Conservation (phyloP, 1,139 yeast species). For the Zygoascus sp. region DNA sequence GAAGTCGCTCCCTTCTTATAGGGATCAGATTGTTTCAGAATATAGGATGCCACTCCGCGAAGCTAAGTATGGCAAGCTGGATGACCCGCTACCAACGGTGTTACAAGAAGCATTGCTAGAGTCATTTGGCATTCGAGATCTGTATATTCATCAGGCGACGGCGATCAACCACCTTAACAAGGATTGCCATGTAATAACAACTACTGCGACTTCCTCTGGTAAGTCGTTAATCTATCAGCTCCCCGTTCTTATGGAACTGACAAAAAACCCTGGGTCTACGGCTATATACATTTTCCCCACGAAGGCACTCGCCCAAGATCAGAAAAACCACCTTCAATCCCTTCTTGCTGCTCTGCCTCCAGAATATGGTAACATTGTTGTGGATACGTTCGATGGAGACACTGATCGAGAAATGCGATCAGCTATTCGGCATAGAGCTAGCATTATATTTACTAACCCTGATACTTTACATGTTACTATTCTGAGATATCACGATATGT, state of each 20-base stretch:
- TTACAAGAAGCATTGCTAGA: conserved; percentile 48
- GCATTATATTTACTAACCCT: conserved; percentile 88
- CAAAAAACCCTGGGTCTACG: conserved; percentile 52
- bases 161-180: conserved; percentile 54
- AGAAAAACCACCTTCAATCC: conserved; percentile 66
- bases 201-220: conserved; percentile 95
- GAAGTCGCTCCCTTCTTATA: conserved; percentile 40
- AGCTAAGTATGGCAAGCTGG: conserved; percentile 44
- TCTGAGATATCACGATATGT: conserved; percentile 51
- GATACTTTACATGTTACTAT: conserved; percentile 87
- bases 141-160: conserved; percentile 77
- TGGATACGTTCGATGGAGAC: conserved; percentile 92
- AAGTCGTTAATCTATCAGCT: conserved; percentile 87
- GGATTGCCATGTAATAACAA: conserved; percentile 67
- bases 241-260: conserved; percentile 59
- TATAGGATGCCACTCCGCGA: conserved; percentile 42
- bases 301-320: conserved; percentile 96
- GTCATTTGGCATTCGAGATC: conserved; percentile 40
- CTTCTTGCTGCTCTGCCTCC: conserved; percentile 39
- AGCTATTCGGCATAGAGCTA: conserved; percentile 55
- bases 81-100: conserved; percentile 41
- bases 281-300: conserved; percentile 93
- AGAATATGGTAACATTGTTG: conserved; percentile 37
- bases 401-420: conserved; percentile 57
- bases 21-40: conserved; percentile 54